Evolutionary conservation across 169 alveolate species (phyloP), one percentile per base, ranked within the genome.

Genomic region (Eimeria acervulina): DNA sequence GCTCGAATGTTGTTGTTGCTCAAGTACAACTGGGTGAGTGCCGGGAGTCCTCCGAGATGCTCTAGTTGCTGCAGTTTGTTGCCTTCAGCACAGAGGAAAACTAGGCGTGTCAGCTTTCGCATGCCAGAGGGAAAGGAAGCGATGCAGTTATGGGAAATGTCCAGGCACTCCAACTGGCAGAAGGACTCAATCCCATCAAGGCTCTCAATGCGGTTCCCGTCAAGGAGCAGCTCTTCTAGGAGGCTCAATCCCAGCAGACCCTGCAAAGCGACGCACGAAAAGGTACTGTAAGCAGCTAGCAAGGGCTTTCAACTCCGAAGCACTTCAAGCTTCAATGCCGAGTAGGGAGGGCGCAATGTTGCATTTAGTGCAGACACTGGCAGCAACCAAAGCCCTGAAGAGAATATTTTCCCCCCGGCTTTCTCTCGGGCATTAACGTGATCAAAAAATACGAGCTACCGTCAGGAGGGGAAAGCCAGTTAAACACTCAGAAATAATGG

Each of bases 21-120:
- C 44, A 87, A 72, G 63, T 87, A 87, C 83, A 87, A 44, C 81
- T 87, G 93, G 2, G 80, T 87, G 40, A 87, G 93, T 15, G 93
- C 93, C 10, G 93, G 93, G 55, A 87, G 81, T 36, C 93, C 93
- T 40, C 61, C 81, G 23, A 87, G 61, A 7, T 87, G 93, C 23
- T 87, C 81, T 40, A 87, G 93, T 63, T 87, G 83, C 83, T 87
- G 93, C 66, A 87, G 81, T 38, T 59, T 87, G 81, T 87, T 87
- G 78, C 83, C 51, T 47, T 87, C 93, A 13, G 93, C 93, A 42
- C 93, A 87, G 59, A 87, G 93, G 83, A 87, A 87, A 13, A 87
- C 93, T 51, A 87, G 61, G 31, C 93, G 81, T 28, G 36, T 87
- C 40, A 87, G 63, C 23, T 87, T 81, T 31, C 61, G 81, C 93